phyloP scores from a whole-genome alignment of 768 basidiomycete genomes.

The Leucogyrophana mollusca region DNA sequence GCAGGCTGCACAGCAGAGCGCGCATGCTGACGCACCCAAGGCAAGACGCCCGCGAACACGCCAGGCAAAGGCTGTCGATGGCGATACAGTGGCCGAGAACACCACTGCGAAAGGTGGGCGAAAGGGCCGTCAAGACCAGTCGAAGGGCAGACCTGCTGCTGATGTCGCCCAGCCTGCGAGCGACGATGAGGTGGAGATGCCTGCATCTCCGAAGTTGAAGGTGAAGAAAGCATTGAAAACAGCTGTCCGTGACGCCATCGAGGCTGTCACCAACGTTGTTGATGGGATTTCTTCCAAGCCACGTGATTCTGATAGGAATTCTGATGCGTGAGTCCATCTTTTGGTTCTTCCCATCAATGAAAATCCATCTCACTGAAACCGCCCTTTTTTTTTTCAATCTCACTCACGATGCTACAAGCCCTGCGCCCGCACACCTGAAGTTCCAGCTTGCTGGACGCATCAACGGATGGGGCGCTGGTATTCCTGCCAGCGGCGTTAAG shows the following conservation, averaged over 20 bases:
- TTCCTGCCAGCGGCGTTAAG: not conserved
- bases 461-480: not conserved
- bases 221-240: not conserved
- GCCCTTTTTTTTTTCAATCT: conserved; percentile 2
- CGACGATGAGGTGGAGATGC: not conserved
- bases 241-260: not conserved
- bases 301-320: not conserved
- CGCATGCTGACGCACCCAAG: not conserved
- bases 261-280: not conserved
- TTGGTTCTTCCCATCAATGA: conserved; percentile 1
- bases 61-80: not conserved
- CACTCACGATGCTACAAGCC: not conserved
- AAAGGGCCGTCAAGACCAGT: not conserved
- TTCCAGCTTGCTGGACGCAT: not conserved
- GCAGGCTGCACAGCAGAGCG: not conserved
- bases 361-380: conserved; percentile 3
- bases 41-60: conserved; percentile 1
- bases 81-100: not conserved
- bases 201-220: not conserved
- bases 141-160: not conserved
- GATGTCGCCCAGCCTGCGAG: not conserved
- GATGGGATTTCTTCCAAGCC: not conserved
- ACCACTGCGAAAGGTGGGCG: not conserved
- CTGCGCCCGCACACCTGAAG: not conserved
- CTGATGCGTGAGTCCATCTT: not conserved